Conservation (phyloP, 345 rosid genomes). For the Aquilaria sinensis region DNA sequence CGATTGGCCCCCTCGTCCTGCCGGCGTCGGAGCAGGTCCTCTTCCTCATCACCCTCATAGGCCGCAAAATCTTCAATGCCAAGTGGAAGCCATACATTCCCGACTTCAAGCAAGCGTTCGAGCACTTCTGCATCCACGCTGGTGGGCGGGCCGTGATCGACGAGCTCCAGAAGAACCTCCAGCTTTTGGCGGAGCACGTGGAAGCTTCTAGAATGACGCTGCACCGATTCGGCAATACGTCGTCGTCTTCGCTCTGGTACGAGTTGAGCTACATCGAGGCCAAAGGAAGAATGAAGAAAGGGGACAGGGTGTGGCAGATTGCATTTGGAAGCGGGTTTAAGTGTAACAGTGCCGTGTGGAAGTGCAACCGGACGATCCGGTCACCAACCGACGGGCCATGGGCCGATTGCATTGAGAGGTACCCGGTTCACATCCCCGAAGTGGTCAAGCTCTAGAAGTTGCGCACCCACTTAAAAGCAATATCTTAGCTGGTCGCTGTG, state of each 20-base stretch:
- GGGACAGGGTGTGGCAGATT: conserved; percentile 78
- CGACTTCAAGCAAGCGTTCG: conserved; percentile 80
- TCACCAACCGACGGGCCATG: conserved; percentile 54
- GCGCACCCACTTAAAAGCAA: too few relatives aligned
- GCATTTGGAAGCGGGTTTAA: conserved; percentile 92
- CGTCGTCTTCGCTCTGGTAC: conserved; percentile 88
- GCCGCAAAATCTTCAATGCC: conserved; percentile 54
- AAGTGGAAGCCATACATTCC: conserved; percentile 81
- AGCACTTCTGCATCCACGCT: conserved; percentile 92
- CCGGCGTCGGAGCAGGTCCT: conserved; percentile 79
- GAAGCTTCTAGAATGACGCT: conserved; percentile 88
- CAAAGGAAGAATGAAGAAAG: conserved; percentile 67
- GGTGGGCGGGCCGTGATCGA: conserved; percentile 91
- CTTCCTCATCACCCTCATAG: conserved; percentile 48
- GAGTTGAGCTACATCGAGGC: conserved; percentile 67
- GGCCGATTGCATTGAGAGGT: conserved; percentile 63
- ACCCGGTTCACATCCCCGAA: conserved; percentile 77
- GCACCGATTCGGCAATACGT: conserved; percentile 82
- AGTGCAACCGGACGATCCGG: conserved; percentile 63
- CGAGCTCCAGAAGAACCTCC: conserved; percentile 67
- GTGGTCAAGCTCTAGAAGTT: conserved; percentile 48
- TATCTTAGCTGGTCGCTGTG: too few relatives aligned
- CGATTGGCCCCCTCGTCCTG: conserved; percentile 66
- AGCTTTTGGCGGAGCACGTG: conserved; percentile 60
- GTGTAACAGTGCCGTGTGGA: conserved; percentile 93